Evolutionary conservation across 768 basidiomycete species (phyloP), one percentile per base, ranked within the genome.

Genomic region (Lactifluus volemus): DNA sequence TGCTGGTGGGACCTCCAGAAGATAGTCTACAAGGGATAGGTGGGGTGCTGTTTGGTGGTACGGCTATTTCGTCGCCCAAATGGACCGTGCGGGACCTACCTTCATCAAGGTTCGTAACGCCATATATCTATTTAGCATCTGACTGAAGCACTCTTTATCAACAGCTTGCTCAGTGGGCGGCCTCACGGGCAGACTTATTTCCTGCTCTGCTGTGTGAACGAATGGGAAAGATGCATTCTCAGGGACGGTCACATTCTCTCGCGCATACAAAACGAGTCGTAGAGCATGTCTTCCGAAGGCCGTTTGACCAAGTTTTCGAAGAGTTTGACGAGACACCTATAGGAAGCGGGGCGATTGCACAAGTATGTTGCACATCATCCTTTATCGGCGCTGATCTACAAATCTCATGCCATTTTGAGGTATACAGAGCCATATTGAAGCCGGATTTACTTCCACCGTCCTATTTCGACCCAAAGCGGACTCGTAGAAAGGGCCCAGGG

Each of bases 1-100:
- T 98, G 19, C 76, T 95, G 29, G 74, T 86, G 9, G 89, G 85
- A 19, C 76, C 72, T 38, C 80, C 79, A 19, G 78, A 82, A 56
- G 75, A 75, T 48, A 73, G 74, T 51, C 76, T 83, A 49, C 80
- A 79, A 12, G 88, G 15, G 92, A 95, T 64, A 81, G 84, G 67
- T 93, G 92, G 92, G 93, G 93, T 41, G 93, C 92, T 1, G 80
- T 94, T 3, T 97, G 93, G 96, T 99, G 97, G 97, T 98, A 98
- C 70, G 82, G 79, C n/a, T 80, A 92, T 54, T 76, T 99, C 15
- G 92, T 93, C 7, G 75, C 73, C 48, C 87, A 86, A 71, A 98
- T 99, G 97, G 86, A 95, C 73, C 77, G 84, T 5, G 96, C 96
- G 9, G 97, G 97, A 1, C 97, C 97, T 15, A 96, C 95, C 0